phyloP scores from a whole-genome alignment of 2,329 filamentous ascomycete genomes.

The Fusarium buxicola region DNA sequence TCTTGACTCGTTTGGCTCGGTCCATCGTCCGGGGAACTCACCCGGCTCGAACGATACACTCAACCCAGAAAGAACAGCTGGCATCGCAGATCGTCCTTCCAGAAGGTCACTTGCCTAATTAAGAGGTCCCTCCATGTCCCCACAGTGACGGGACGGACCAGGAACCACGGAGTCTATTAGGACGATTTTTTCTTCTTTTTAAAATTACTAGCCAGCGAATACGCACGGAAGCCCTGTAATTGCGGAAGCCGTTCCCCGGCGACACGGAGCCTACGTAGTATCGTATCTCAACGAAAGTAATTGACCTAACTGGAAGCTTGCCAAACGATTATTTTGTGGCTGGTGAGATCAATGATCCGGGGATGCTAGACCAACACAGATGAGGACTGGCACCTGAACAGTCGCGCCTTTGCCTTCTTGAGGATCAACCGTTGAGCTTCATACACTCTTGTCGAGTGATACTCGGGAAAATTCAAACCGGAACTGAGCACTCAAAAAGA shows the following conservation, averaged over 20 bases:
- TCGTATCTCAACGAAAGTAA: constrained; percentile 30
- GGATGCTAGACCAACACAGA: constrained; percentile 34
- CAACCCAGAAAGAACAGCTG: constrained; percentile 32
- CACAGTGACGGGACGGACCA: constrained; percentile 33
- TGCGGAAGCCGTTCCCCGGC: constrained; percentile 50
- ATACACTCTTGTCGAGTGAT: background rate
- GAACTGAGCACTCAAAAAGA: background rate
- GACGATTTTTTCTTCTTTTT: too few species aligned
- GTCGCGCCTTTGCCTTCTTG: constrained; percentile 4
- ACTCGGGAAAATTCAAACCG: background rate
- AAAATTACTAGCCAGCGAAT: constrained; percentile 46
- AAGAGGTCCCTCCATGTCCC: constrained; percentile 33
- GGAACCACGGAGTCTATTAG: constrained; percentile 39
- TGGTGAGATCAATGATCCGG: constrained; percentile 37
- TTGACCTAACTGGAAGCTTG: constrained; percentile 21
- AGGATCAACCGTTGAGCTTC: background rate
- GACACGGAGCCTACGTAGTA: constrained; percentile 38
- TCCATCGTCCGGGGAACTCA: constrained; percentile 36
- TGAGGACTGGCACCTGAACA: constrained; percentile 27
- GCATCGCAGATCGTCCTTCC: constrained; percentile 42
- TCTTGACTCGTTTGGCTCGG: constrained; percentile 40
- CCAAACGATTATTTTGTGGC: constrained; percentile 29
- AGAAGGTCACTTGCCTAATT: constrained; percentile 44
- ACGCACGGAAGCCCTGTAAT: constrained; percentile 37
- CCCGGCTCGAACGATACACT: constrained; percentile 35